phyloP scores from a whole-genome alignment of 805 yeast species.

The Saitoella complicata region DNA sequence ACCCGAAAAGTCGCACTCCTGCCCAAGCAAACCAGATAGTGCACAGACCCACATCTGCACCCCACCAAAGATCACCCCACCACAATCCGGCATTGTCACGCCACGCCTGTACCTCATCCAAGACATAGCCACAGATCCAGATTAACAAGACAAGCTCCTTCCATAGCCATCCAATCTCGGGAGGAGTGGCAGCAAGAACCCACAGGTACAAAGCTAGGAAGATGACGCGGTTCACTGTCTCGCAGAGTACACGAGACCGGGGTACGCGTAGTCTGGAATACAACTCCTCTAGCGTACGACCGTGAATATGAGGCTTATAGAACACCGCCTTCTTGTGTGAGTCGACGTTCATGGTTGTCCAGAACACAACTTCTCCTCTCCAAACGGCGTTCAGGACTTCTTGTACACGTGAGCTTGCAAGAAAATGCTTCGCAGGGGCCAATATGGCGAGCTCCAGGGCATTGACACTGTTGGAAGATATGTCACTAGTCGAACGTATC shows the following conservation, averaged over 20 bases:
- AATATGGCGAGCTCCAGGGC: conserved; percentile 17
- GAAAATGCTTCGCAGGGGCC: conserved; percentile 18
- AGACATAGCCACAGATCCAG: conserved; percentile 83
- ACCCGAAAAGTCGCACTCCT: conserved; percentile 6
- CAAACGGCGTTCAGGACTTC: conserved; percentile 17
- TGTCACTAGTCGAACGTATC: neutral
- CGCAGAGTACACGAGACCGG: conserved; percentile 17
- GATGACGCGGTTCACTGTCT: conserved; percentile 18
- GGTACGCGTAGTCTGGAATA: conserved; percentile 21
- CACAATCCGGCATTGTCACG: conserved; percentile 18
- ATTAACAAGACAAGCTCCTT: conserved; percentile 36
- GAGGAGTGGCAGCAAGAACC: conserved; percentile 13
- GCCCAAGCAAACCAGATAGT: conserved; percentile 12
- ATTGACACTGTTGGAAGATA: conserved; percentile 10
- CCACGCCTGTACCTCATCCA: conserved; percentile 62
- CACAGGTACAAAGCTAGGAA: conserved; percentile 17
- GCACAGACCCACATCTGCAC: conserved; percentile 15
- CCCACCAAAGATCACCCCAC: conserved; percentile 18
- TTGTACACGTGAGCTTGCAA: conserved; percentile 17
- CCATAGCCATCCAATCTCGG: conserved; percentile 13
- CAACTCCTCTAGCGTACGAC: conserved; percentile 9
- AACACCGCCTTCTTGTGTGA: conserved; percentile 15
- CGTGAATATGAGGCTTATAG: conserved; percentile 10
- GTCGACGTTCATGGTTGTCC: conserved; percentile 18
- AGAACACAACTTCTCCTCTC: conserved; percentile 21